Base-by-base conservation (phyloP, 768 basidiomycete genomes). In the Pleurotus djamor region DNA sequence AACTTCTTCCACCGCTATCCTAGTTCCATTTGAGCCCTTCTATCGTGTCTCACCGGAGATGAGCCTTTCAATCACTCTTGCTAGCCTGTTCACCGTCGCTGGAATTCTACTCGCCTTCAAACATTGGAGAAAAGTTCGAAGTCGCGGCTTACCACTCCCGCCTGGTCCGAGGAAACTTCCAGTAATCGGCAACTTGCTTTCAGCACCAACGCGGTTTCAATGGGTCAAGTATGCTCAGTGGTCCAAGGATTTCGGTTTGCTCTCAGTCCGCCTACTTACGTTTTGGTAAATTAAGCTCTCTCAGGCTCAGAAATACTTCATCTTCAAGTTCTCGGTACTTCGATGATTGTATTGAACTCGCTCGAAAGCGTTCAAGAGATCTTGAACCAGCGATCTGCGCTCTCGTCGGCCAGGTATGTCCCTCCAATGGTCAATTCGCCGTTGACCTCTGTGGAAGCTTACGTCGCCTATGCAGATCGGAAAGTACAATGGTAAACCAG, bases 351-450 rank as follows among this genome's bases (percentile, higher is more conserved):
- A 6, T 44, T 81, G 35, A 77, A 76, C 51, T 71, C 70, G 10
- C 64, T 68, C 28, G 61, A 73, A 45, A 67, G 67, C 4, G 76
- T 73, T 0, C 66, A 62, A 9, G 79, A 81, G 0, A 67, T 81
- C 0, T 69, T 81, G n/a, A 74, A 77, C 32, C 79, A 75, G 61
- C 65, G 73, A 32, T 76, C 77, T 0, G 49, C 72, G 5, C 74
- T 74, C 12, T 81, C 79, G 61, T 79, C 77, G 0, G 73, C 73
- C 62, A 67, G 79, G 69, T 68, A 57, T n/a, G 67, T 65, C 43
- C 3, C 4, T 5, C 16, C 48, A 10, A 16, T 54, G n/a, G n/a
- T 34, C n/a, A 12, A 35, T 44, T 37, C 45, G 16, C 43, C 13
- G 2, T n/a, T 50, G 21, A 21, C 21, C 21, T 28, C 21, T 28